Evolutionary conservation across 176 grass and related monocot species (phyloP), one percentile per base, ranked within the genome.

Genomic region (Aegilops speltoides): DNA sequence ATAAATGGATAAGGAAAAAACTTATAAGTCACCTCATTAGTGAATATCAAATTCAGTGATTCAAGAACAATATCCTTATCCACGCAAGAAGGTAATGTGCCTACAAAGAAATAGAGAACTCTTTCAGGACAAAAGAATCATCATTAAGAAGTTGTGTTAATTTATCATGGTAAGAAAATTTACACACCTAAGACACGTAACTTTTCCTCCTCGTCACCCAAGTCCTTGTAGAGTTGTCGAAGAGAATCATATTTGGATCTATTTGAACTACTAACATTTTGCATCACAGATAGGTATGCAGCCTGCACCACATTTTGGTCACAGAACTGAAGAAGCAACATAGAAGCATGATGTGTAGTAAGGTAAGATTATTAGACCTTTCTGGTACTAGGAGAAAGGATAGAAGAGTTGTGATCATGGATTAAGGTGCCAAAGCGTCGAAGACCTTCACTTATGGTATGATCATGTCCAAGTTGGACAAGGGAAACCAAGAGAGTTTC

Each of bases 261-360:
- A 79, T 95, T 80, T 80, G 78, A 87, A 45, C 33, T 78, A 59
- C 59, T 89, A 64, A 86, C 89, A 67, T 43, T 88, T 60, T 89
- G 83, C 96, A 98, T 98, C 81, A 95, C 82, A 90, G 91, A 87
- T 14, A 95, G 78, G 70, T 92, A 98, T 79, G 90, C 86, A 83
- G 82, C 89, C 93, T 98, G 88, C 40, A 90, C 52, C 59, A 86
- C 20, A 93, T 46, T 11, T 3, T 5, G 79, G 22, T 80, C 62
- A 65, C 59, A 71, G 19, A 79, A 71, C 13, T 7, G 36, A 45
- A 29, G 36, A 63, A 65, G 16, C 16, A 6, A 82, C 34, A 7
- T 23, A 83, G 22, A 12, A 50, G 5, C 59, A 64, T 22, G 32
- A 87, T 61, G 32, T 41, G 62, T 60, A 83, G 75, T 29, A 79